Base-by-base conservation (phyloP, 495 filamentous ascomycete species). In the Trichoderma gamsii region DNA sequence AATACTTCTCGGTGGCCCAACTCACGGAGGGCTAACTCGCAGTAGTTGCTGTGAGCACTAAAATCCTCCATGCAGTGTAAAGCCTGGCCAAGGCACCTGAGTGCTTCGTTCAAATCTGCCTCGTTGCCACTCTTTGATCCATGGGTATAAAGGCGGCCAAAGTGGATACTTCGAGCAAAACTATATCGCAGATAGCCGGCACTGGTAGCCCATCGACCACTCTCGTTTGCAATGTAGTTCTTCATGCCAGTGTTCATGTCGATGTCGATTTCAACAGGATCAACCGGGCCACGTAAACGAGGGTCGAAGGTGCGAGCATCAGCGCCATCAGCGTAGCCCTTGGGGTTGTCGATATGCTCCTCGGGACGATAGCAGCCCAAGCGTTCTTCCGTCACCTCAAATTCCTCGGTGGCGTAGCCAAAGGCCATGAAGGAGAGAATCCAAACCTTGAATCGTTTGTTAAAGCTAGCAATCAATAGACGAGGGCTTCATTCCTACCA, bases 21-120 rank as follows among this genome's bases (percentile, higher is more conserved):
- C 73, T 99, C 95, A 4, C 91, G 88, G 35, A 99, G 83, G 9
- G 84, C 89, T 35, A 97, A 86, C 77, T 99, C 95, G 67, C 87
- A 87, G 77, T 99, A 97, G 75, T 99, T 99, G 46, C 90, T 93
- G 75, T 99, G 95, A 4, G 95, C 95, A 21, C 90, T 91, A 72
- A 97, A 99, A 75, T 99, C 94, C 76, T 99, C 95, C 64, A 98
- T 82, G 71, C 90, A 95, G 78, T 99, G 95, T 2, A 99, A 85
- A 23, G 89, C 90, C 77, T 99, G 95, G 0, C 95, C 95, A 7
- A 99, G 83, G 65, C 84, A 86, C 25, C 94, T 84, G 69, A 99
- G 80, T 16, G 94, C 95, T 77, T 99, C 95, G 73, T 85, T 94
- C 3, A 99, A 82, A 73, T 99, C 93, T 61, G 86, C 87, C 66